Conservation (phyloP, 2,329 filamentous ascomycete genomes). For the Parascedosporium putredinis region DNA sequence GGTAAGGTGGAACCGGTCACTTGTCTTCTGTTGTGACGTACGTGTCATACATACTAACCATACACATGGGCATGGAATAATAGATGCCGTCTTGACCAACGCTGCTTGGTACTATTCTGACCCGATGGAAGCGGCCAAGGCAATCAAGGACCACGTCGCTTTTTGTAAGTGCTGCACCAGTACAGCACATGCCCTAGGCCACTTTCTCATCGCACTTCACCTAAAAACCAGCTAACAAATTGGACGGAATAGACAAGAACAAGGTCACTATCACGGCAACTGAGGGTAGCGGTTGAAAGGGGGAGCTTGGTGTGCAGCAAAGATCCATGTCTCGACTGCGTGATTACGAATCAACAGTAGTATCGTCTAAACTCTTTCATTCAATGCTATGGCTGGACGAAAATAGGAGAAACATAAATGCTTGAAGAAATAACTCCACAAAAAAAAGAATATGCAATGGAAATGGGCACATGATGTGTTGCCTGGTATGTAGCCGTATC, state of each 20-base stretch:
- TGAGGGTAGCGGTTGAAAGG: too few relatives aligned
- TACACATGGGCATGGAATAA: slow-evolving; percentile 11
- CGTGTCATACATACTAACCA: neutral
- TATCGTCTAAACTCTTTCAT: too few relatives aligned
- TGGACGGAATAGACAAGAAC: neutral
- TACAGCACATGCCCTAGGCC: too few relatives aligned
- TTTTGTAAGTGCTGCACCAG: slow-evolving; percentile 41
- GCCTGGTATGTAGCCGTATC: too few relatives aligned
- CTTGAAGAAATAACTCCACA: too few relatives aligned
- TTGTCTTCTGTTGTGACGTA: neutral
- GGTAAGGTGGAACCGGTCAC: slow-evolving; percentile 19
- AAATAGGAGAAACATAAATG: too few relatives aligned
- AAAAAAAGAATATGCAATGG: too few relatives aligned
- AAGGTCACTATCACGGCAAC: neutral
- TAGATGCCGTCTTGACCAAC: slow-evolving; percentile 34
- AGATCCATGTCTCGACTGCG: too few relatives aligned
- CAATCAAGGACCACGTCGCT: slow-evolving; percentile 44
- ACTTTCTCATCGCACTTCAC: too few relatives aligned
- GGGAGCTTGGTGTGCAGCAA: neutral
- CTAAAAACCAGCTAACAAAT: neutral
- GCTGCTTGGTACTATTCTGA: slow-evolving; percentile 50
- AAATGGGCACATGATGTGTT: too few relatives aligned
- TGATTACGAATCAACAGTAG: too few relatives aligned
- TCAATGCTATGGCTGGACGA: too few relatives aligned
- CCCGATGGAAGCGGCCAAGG: slow-evolving; percentile 34